phyloP scores from a whole-genome alignment of 2,329 filamentous ascomycete genomes.

The Fusarium beomiforme region DNA sequence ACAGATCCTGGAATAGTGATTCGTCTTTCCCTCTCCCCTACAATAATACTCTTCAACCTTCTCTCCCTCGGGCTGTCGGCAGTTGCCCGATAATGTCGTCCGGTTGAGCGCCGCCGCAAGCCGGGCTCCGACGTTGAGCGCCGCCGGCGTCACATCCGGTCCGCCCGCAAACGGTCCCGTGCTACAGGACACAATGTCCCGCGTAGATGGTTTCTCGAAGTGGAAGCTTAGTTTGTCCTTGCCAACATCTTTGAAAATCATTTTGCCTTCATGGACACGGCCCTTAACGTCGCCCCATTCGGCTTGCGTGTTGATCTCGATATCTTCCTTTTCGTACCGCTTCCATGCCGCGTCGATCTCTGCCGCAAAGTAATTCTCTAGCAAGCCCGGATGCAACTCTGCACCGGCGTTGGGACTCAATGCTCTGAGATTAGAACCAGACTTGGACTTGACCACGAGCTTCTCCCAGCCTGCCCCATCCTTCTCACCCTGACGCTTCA shows the following conservation, averaged over 20 bases:
- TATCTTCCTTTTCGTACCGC: conserved; percentile 55
- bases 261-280: conserved; percentile 50
- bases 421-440: conserved; percentile 57
- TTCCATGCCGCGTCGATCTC: conserved; percentile 64
- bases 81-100: conserved; percentile 68
- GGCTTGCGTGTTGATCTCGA: conserved; percentile 65
- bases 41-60: conserved; percentile 61
- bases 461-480: conserved; percentile 63
- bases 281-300: conserved; percentile 61
- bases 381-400: conserved; percentile 55
- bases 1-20: conserved; percentile 74
- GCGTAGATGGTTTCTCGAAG: conserved; percentile 58
- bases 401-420: conserved; percentile 64
- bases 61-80: conserved; percentile 64
- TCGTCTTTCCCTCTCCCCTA: conserved; percentile 58
- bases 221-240: conserved; percentile 43
- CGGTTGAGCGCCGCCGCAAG: conserved; percentile 81
- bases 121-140: conserved; percentile 75
- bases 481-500: conserved; percentile 56
- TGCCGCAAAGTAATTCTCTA: conserved; percentile 60
- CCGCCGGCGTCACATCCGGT: conserved; percentile 54
- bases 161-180: conserved; percentile 62
- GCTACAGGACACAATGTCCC: conserved; percentile 63
- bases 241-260: conserved; percentile 55
- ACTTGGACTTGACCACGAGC: conserved; percentile 56